Evolutionary conservation across 1,284 basidiomycete genomes (phyloP).

Genomic region (Rugosomyces carneus): DNA sequence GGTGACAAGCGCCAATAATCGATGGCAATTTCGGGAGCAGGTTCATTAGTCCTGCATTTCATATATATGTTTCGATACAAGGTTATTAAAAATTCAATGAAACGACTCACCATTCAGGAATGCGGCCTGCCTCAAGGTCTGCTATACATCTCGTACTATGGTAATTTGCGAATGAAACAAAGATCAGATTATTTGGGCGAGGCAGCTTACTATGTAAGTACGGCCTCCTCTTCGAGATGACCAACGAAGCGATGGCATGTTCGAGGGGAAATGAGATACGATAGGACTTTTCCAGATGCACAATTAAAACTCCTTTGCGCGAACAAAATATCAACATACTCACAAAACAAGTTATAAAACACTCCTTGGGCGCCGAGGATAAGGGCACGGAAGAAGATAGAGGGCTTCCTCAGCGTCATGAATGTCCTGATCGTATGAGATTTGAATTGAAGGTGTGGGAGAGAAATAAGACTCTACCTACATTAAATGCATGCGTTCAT

Average conservation of each 20-base stretch:
- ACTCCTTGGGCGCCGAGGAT: conserved; percentile 86
- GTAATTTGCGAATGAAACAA: conserved; percentile 3
- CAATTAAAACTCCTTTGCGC: conserved; percentile 3
- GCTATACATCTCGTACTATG: conserved; percentile 72
- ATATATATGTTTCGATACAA: background rate
- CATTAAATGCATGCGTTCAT: conserved; percentile 94
- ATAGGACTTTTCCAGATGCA: conserved; percentile 50
- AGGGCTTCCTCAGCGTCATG: conserved; percentile 80
- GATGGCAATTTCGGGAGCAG: conserved; percentile 86
- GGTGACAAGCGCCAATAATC: conserved; percentile 86
- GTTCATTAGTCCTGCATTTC: conserved; percentile 42
- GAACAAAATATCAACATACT: conserved; percentile 16
- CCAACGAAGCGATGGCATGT: conserved; percentile 92
- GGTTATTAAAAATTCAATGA: conserved; percentile 25
- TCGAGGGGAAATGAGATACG: conserved; percentile 78
- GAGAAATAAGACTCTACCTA: conserved; percentile 24
- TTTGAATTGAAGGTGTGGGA: conserved; percentile 6
- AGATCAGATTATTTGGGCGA: conserved; percentile 1
- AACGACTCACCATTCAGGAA: conserved; percentile 81
- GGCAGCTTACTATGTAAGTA: conserved; percentile 69
- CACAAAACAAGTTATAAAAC: conserved; percentile 89
- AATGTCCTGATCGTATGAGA: conserved; percentile 58
- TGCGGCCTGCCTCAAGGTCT: conserved; percentile 78
- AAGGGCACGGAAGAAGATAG: conserved; percentile 71
- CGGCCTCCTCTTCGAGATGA: conserved; percentile 91